phyloP scores from a whole-genome alignment of 129 eudicot genomes.

The Smallanthus sonchifolius region DNA sequence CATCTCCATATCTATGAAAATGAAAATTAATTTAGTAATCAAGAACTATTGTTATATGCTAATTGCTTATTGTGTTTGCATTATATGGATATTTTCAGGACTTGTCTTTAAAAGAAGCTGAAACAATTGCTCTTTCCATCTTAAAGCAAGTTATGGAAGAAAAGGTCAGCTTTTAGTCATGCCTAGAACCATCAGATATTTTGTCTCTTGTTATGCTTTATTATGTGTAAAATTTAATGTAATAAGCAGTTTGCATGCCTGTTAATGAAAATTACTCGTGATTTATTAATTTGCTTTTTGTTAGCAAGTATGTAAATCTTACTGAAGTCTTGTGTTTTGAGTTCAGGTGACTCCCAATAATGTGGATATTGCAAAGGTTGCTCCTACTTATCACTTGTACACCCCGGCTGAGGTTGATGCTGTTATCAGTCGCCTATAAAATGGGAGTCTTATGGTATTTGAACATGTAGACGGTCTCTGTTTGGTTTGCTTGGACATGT shows the following conservation, averaged over 20 bases:
- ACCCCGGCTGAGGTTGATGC: constrained; percentile 84
- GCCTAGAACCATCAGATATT: not conserved
- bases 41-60: not conserved
- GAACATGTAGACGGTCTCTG: constrained; percentile 8
- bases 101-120: constrained; percentile 82
- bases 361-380: constrained; percentile 93
- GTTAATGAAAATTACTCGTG: not conserved
- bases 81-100: constrained; percentile 41
- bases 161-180: constrained; percentile 46
- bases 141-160: constrained; percentile 99
- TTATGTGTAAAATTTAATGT: not conserved
- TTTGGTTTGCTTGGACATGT: constrained; percentile 10
- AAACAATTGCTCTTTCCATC: constrained; percentile 91
- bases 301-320: not conserved
- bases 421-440: constrained; percentile 70
- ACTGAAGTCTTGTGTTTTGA: not conserved
- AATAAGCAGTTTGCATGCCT: not conserved
- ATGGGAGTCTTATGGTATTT: not conserved
- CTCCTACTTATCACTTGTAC: constrained; percentile 91
- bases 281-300: not conserved
- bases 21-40: not conserved
- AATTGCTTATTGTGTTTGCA: constrained; percentile 1
- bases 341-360: constrained; percentile 88
- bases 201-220: not conserved
- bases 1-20: not conserved